phyloP scores from a whole-genome alignment of 352 stramenopile species.

The Phytophthora pluvialis region DNA sequence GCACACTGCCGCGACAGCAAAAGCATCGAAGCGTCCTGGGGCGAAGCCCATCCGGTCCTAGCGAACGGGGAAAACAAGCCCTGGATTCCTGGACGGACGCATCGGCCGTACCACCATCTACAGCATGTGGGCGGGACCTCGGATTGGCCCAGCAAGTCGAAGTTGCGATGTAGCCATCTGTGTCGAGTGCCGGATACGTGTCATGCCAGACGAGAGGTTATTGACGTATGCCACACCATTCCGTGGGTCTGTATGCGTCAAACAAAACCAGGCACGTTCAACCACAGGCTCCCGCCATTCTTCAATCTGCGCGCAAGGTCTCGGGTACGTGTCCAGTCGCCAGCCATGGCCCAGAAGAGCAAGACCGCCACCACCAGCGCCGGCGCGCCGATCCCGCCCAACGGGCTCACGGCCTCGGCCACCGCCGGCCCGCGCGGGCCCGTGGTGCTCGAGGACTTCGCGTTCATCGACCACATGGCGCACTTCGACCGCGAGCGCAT shows the following conservation, averaged over 20 bases:
- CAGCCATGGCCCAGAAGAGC: slow-evolving; percentile 29
- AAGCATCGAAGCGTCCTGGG: slow-evolving; percentile 3
- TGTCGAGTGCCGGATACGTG: neutral
- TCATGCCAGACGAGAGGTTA: neutral
- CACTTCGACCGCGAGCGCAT: slow-evolving; percentile 94
- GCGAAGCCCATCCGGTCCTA: neutral
- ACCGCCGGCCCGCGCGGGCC: slow-evolving; percentile 68
- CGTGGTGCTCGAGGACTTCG: slow-evolving; percentile 86
- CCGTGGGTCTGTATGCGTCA: slow-evolving; percentile 33
- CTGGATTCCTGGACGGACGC: slow-evolving; percentile 8
- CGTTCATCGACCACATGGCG: slow-evolving; percentile 88
- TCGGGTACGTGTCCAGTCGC: neutral
- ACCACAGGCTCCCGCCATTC: slow-evolving; percentile 20
- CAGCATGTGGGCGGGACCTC: neutral
- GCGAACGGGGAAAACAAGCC: neutral
- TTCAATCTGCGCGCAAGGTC: slow-evolving; percentile 28
- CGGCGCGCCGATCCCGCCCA: slow-evolving; percentile 60
- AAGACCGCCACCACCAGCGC: slow-evolving; percentile 59
- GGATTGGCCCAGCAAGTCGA: slow-evolving; percentile 28
- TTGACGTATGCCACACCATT: slow-evolving; percentile 14
- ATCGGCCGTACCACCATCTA: slow-evolving; percentile 6
- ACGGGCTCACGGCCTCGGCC: slow-evolving; percentile 77
- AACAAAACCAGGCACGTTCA: slow-evolving; percentile 27
- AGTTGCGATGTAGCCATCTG: slow-evolving; percentile 13
- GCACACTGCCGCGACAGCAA: slow-evolving; percentile 15